phyloP scores from a whole-genome alignment of 78 protist genomes.

The Goniomonas avonlea region DNA sequence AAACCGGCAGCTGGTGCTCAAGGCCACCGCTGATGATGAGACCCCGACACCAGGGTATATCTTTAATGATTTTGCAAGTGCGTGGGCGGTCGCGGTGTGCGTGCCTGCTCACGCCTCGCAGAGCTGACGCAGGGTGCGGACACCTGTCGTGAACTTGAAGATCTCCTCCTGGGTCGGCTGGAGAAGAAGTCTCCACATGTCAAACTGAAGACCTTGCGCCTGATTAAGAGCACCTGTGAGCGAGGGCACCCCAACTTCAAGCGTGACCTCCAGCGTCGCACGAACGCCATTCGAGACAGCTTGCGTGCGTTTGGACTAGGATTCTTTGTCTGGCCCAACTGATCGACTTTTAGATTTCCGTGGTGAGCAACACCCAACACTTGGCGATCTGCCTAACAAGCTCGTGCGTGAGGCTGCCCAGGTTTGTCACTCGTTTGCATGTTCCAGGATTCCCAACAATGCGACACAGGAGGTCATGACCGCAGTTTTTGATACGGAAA shows the following conservation, averaged over 20 bases:
- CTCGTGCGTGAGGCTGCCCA: constrained; percentile 20
- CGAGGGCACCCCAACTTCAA: neutral
- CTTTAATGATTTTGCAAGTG: neutral
- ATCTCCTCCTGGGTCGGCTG: neutral
- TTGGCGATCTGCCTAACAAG: constrained; percentile 3
- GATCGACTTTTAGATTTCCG: too few species aligned
- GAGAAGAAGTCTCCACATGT: neutral
- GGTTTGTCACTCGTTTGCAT: too few species aligned
- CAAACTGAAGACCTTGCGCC: constrained; percentile 11
- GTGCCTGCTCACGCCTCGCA: too few species aligned
- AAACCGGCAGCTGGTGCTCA: neutral
- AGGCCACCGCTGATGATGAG: constrained; percentile 9
- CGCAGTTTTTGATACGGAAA: too few species aligned
- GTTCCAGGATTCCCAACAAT: too few species aligned
- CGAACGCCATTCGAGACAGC: constrained; percentile 1
- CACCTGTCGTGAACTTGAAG: neutral
- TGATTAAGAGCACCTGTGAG: neutral
- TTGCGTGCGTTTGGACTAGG: too few species aligned
- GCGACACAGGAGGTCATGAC: too few species aligned
- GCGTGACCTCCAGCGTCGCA: constrained; percentile 17
- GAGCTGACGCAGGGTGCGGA: neutral
- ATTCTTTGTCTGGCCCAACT: too few species aligned
- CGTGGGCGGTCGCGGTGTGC: too few species aligned
- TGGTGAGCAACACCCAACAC: constrained; percentile 13
- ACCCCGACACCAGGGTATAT: constrained; percentile 2